These are phyloP conservation scores for Cordyceps cicadae DNA, from an alignment of 2,329 filamentous ascomycete species.

Conservation along the genomic window DNA sequence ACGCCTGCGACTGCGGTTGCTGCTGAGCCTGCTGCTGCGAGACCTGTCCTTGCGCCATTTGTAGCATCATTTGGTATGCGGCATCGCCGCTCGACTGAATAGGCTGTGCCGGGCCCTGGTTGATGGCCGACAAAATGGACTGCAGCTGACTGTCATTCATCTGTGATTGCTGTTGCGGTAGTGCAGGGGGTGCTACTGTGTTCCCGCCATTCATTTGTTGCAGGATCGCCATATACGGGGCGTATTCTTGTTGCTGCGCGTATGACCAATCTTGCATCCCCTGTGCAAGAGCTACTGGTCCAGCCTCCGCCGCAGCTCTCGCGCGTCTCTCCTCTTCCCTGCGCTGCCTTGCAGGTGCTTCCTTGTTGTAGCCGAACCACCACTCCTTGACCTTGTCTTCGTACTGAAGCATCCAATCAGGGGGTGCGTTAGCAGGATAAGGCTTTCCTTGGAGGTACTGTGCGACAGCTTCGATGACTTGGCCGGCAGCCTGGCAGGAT, in stretches of 20 bases:
- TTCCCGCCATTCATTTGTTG: slow-evolving; percentile 30
- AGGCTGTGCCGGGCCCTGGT: slow-evolving; percentile 25
- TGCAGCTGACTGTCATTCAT: slow-evolving; percentile 33
- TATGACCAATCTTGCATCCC: slow-evolving; percentile 35
- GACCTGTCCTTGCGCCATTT: slow-evolving; percentile 31
- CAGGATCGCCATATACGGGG: slow-evolving; percentile 34
- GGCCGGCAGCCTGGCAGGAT: slow-evolving; percentile 33
- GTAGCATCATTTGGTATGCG: slow-evolving; percentile 30
- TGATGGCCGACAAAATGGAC: slow-evolving; percentile 36
- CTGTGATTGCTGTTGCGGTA: slow-evolving; percentile 19
- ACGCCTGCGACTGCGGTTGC: slow-evolving; percentile 13
- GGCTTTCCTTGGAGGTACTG: slow-evolving; percentile 36
- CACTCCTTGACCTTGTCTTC: slow-evolving; percentile 42
- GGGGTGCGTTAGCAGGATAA: slow-evolving; percentile 43
- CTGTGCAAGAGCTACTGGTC: slow-evolving; percentile 22
- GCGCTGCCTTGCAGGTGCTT: slow-evolving; percentile 29
- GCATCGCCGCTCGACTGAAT: slow-evolving; percentile 14
- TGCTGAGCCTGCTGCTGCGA: slow-evolving; percentile 21
- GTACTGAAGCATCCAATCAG: slow-evolving; percentile 42
- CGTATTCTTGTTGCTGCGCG: slow-evolving; percentile 33
- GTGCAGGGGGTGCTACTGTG: slow-evolving; percentile 17
- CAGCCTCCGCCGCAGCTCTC: slow-evolving; percentile 24
- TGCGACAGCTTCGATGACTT: slow-evolving; percentile 34
- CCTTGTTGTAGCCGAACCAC: slow-evolving; percentile 41
- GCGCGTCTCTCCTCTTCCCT: slow-evolving; percentile 30